Evolutionary conservation across 2,329 filamentous ascomycete species (phyloP).

Genomic region (Pestalotiopsis fici): DNA sequence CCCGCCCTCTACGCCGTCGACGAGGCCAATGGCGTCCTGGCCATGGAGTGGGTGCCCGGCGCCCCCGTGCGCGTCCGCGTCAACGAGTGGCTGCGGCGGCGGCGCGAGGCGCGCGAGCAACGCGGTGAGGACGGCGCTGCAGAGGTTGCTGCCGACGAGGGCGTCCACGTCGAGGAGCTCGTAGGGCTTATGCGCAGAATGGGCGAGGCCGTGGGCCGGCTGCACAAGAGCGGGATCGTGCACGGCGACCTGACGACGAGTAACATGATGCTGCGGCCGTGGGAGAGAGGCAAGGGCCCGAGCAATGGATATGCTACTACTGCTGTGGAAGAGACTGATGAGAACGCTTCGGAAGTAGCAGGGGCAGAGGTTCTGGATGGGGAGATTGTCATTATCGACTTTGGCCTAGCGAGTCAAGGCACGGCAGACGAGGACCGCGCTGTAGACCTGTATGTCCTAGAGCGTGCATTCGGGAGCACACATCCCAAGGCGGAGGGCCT

Average conservation of each 20-base stretch:
- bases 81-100: conserved; percentile 65
- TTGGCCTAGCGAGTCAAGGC: conserved; percentile 83
- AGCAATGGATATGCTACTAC: conserved; percentile 14
- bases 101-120: conserved; percentile 21
- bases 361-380: conserved; percentile 52
- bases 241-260: conserved; percentile 97
- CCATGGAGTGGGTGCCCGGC: conserved; percentile 84
- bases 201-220: conserved; percentile 67
- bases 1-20: conserved; percentile 76
- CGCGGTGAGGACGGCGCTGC: background rate
- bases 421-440: conserved; percentile 88
- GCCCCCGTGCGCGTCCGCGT: conserved; percentile 68
- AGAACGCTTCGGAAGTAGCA: too few relatives aligned
- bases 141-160: conserved; percentile 29
- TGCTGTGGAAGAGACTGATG: conserved; percentile 9
- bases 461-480: conserved; percentile 91
- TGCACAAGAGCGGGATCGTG: conserved; percentile 85
- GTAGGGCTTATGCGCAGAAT: conserved; percentile 68
- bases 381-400: conserved; percentile 89
- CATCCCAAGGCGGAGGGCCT: conserved; percentile 82
- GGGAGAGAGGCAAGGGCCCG: conserved; percentile 19
- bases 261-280: conserved; percentile 81
- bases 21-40: conserved; percentile 68
- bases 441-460: conserved; percentile 93
- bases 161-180: conserved; percentile 53